phyloP scores from a whole-genome alignment of 768 basidiomycete genomes.

The Gautieria morchelliformis region DNA sequence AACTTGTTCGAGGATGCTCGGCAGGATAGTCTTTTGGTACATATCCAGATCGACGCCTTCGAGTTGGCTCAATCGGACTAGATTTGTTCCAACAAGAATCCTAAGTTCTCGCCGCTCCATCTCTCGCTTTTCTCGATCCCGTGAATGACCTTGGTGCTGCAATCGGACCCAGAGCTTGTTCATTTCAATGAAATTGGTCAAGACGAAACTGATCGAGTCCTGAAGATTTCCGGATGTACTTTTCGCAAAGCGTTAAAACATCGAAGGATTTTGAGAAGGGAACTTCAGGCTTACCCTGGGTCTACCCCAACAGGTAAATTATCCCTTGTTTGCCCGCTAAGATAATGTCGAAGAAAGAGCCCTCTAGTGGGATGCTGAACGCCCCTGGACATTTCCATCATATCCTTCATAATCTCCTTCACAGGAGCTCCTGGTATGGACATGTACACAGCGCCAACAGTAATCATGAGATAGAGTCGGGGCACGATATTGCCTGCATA shows the following conservation, averaged over 20 bases:
- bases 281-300: conserved; percentile 44
- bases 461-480: conserved; percentile 95
- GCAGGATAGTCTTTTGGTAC: conserved; percentile 80
- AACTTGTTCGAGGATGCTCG: conserved; percentile 91
- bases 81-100: conserved; percentile 95
- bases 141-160: conserved; percentile 95
- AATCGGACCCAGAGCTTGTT: conserved; percentile 99
- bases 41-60: conserved; percentile 94
- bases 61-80: conserved; percentile 88
- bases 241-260: not conserved
- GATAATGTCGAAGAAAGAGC: conserved; percentile 90
- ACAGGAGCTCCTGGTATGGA: conserved; percentile 93
- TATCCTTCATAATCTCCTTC: conserved; percentile 99
- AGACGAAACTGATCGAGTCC: conserved; percentile 91
- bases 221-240: conserved; percentile 85
- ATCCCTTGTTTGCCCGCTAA: conserved; percentile 94
- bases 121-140: conserved; percentile 95
- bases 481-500: conserved; percentile 96
- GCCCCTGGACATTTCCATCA: conserved; percentile 99
- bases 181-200: conserved; percentile 99
- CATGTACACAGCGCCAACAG: conserved; percentile 99
- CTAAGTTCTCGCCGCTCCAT: conserved; percentile 91
- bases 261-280: not conserved
- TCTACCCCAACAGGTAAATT: conserved; percentile 85
- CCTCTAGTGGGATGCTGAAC: conserved; percentile 97